A percentile compares a stretch with the other conserved stretches of the same genome.
Evolutionary conservation across 2,329 filamentous ascomycete species (phyloP).

Genomic region (Scytalidium sp.): DNA sequence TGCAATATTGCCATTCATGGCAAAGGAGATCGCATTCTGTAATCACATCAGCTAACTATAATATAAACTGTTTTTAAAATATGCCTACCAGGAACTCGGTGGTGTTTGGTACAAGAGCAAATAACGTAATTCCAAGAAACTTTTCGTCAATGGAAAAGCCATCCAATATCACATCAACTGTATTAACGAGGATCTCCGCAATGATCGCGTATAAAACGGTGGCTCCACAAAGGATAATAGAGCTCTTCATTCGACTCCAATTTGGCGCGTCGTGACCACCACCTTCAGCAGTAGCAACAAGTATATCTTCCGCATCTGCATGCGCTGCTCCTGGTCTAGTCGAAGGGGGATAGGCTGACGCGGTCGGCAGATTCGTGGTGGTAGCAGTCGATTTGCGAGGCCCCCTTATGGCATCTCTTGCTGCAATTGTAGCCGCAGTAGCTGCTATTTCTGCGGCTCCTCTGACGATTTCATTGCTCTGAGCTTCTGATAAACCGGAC

Average conservation of each 20-base stretch:
- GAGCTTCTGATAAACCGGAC: conserved; percentile 73
- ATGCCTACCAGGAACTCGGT: conserved; percentile 86
- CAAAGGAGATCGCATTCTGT: conserved; percentile 96
- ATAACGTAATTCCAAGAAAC: conserved; percentile 93
- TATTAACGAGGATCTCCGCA: conserved; percentile 94
- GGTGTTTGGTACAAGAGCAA: conserved; percentile 95
- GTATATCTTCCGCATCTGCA: conserved; percentile 25
- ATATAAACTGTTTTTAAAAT: neutral
- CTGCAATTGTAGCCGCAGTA: conserved; percentile 82
- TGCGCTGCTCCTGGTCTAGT: conserved; percentile 31
- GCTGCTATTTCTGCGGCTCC: conserved; percentile 94
- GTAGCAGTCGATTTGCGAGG: conserved; percentile 48
- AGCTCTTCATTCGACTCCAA: conserved; percentile 90
- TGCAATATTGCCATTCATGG: conserved; percentile 99
- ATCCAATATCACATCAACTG: conserved; percentile 91
- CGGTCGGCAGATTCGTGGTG: conserved; percentile 26
- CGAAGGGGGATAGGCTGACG: conserved; percentile 24
- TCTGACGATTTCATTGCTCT: conserved; percentile 76
- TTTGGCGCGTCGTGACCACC: conserved; percentile 98
- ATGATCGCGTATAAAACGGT: conserved; percentile 95
- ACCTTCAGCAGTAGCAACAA: conserved; percentile 30
- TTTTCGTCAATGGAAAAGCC: conserved; percentile 94
- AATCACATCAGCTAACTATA: conserved; percentile 13
- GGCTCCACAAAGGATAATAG: conserved; percentile 82
- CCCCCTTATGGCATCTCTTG: conserved; percentile 65